phyloP scores from a whole-genome alignment of 331 rosid genomes.

The Malus hybrid region DNA sequence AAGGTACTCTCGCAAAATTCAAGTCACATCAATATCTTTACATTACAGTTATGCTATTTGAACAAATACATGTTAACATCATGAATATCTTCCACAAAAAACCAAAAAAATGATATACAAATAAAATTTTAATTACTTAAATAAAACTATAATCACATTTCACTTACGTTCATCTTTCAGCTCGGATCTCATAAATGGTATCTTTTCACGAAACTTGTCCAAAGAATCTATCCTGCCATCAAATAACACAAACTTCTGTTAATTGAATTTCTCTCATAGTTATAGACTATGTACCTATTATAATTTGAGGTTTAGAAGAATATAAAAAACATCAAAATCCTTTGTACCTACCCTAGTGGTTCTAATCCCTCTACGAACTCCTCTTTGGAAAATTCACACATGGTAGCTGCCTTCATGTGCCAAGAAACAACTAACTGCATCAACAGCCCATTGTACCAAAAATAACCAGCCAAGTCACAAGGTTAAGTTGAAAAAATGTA shows the following conservation, averaged over 20 bases:
- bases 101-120: neutral
- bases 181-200: conserved; percentile 87
- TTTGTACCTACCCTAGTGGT: conserved; percentile 59
- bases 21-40: neutral
- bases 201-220: conserved; percentile 87
- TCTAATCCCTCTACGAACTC: conserved; percentile 87
- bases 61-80: neutral
- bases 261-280: neutral
- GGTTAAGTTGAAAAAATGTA: neutral
- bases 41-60: neutral
- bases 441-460: conserved; percentile 17
- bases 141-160: neutral
- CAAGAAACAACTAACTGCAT: conserved; percentile 97
- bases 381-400: conserved; percentile 98
- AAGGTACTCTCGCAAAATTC: neutral
- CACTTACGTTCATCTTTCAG: conserved; percentile 88
- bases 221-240: conserved; percentile 85
- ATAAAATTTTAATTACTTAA: neutral
- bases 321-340: neutral
- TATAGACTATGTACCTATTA: neutral
- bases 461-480: neutral
- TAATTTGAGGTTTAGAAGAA: neutral
- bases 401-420: conserved; percentile 99
- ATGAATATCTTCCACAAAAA: neutral
- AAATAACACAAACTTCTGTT: conserved; percentile 2